phyloP scores from a whole-genome alignment of 2,329 filamentous ascomycete species.

The Trichoderma atroviride region DNA sequence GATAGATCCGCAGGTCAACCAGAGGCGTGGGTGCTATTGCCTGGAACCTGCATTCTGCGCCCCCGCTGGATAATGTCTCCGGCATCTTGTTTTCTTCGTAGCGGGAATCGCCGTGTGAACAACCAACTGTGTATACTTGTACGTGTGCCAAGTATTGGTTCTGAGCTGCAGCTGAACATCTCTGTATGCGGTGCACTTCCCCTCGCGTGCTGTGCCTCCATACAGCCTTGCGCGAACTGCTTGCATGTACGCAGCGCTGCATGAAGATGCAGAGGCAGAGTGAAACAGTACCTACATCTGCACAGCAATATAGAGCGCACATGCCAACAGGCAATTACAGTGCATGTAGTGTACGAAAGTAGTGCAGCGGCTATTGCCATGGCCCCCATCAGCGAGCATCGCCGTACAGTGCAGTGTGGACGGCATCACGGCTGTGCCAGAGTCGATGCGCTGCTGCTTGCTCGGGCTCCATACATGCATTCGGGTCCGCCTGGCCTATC shows the following conservation, averaged over 20 bases:
- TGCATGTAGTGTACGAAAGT: neutral
- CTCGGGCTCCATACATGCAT: slow-evolving; percentile 3
- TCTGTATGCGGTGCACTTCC: neutral
- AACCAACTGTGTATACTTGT: too few species aligned
- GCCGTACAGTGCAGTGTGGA: neutral
- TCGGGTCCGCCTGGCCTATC: slow-evolving; percentile 22
- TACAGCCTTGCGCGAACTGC: slow-evolving; percentile 10
- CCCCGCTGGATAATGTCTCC: neutral
- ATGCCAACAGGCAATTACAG: neutral
- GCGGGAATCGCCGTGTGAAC: neutral
- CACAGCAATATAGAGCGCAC: neutral
- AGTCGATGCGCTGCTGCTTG: slow-evolving; percentile 1
- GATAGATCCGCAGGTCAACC: slow-evolving; percentile 1
- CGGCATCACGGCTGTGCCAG: neutral
- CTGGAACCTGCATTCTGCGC: neutral
- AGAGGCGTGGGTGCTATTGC: neutral
- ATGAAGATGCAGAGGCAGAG: neutral
- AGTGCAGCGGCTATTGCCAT: neutral
- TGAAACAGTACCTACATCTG: neutral
- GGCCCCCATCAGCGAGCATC: neutral
- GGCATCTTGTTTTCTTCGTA: neutral
- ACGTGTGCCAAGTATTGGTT: neutral
- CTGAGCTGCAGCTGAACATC: neutral
- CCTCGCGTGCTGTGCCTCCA: slow-evolving; percentile 3
- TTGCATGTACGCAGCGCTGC: neutral